Evolutionary conservation across 495 filamentous ascomycete genomes (phyloP).

Genomic region (Penicillium robsamsonii): DNA sequence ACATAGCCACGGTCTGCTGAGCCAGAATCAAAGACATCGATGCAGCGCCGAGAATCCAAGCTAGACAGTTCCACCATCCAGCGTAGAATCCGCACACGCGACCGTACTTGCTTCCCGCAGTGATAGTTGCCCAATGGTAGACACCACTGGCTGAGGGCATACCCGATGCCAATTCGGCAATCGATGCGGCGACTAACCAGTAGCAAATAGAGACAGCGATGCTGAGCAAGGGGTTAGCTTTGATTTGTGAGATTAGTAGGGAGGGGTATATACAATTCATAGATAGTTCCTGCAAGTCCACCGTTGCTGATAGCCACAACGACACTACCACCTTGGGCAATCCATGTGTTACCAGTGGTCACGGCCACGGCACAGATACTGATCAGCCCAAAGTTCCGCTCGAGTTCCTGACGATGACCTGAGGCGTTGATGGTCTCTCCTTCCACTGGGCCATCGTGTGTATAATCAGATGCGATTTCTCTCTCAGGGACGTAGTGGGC

Average conservation of each 20-base stretch:
- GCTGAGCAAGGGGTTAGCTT: conserved; percentile 26
- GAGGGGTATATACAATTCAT: conserved; percentile 44
- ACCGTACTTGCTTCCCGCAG: conserved; percentile 63
- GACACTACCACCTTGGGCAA: conserved; percentile 55
- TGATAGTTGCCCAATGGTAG: conserved; percentile 82
- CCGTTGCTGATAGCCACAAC: conserved; percentile 45
- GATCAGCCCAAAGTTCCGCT: conserved; percentile 57
- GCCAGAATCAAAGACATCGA: conserved; percentile 66
- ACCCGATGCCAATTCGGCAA: conserved; percentile 73
- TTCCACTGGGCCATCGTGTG: conserved; percentile 7
- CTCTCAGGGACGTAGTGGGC: conserved; percentile 1
- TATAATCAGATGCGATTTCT: conserved; percentile 25
- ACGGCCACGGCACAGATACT: conserved; percentile 57
- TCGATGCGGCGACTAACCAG: conserved; percentile 53
- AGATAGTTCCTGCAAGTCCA: conserved; percentile 50
- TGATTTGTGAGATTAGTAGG: neutral
- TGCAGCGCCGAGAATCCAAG: conserved; percentile 65
- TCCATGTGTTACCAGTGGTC: conserved; percentile 60
- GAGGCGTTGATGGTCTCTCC: conserved; percentile 50
- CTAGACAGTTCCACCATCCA: conserved; percentile 77
- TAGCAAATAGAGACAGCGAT: conserved; percentile 52
- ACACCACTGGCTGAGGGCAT: conserved; percentile 79
- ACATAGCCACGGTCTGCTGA: conserved; percentile 68
- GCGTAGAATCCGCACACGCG: conserved; percentile 72
- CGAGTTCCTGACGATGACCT: conserved; percentile 59